Base-by-base conservation (phyloP, 2,329 filamentous ascomycete genomes). In the Monosporascus sp. region DNA sequence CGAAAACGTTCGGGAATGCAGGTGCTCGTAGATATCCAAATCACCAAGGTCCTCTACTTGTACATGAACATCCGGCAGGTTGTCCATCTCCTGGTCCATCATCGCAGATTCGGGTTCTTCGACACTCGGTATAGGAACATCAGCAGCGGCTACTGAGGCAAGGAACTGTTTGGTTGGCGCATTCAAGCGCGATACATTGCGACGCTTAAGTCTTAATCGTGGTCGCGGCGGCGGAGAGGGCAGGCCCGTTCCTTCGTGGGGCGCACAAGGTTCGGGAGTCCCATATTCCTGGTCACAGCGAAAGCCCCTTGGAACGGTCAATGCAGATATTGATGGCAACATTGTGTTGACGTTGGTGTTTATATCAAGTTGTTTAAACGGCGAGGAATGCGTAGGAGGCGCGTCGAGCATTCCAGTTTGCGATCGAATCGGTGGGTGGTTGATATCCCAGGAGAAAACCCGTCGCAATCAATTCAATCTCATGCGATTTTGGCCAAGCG, bases 81-180 rank as follows among this genome's bases (percentile, higher is more conserved):
- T 63, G 54, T 72, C 70, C 37, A 68, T 63, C 42, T 74, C 72
- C 58, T 74, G 72, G 59, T 78, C 73, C 50, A 59, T 49, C 39
- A 70, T 60, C 24, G 70, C 67, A 34, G 65, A 57, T 41, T 75
- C 72, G 49, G 80, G 76, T 55, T 80, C 74, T 66, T 86, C 83
- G 52, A 86, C 84, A 65, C 82, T 85, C 15, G 82, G 83, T 49
- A 86, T 78, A 24, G 83, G 81, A 4, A 84, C 72, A 63, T 86
- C 83, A 55, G 82, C 83, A 18, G 82, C 82, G 45, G 81, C 83
- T 53, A 86, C 83, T 4, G 82, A 85, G 3, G 82, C 83, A n/a
- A 86, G 76, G 62, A 86, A 86, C 49, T 86, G 81, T 62, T 84
- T 75, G 1, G 83, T 86, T 2, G 83, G 82, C 38, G 82, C 82